Conservation (phyloP, 257 asterid species). For the Echites panduratus region DNA sequence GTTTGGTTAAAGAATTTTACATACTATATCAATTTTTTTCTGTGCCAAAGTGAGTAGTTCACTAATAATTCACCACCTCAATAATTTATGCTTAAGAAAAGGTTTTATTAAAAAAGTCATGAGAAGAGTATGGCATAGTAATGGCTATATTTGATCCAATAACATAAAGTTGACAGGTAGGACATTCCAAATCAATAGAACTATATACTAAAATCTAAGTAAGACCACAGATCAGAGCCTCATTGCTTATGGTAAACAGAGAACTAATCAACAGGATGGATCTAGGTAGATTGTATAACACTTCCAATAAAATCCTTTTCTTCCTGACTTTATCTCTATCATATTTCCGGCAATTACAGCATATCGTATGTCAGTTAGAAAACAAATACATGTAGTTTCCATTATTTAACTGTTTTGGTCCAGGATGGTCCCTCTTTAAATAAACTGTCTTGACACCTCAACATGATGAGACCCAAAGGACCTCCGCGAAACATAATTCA, state of each 20-base stretch:
- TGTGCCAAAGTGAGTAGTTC: not conserved
- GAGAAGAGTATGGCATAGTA: not conserved
- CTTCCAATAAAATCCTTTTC: not conserved
- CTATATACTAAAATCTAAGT: not conserved
- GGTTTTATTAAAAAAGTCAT: not conserved
- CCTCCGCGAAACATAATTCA: not conserved
- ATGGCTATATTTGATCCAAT: not conserved
- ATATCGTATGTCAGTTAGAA: not conserved
- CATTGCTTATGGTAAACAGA: not conserved
- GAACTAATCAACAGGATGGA: not conserved
- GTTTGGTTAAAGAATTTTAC: not conserved
- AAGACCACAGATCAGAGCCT: not conserved
- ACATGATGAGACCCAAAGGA: not conserved
- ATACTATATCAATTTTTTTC: not conserved
- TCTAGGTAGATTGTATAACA: not conserved
- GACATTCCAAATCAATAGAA: not conserved
- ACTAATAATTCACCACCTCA: not conserved
- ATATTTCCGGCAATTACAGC: not conserved
- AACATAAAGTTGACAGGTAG: not conserved
- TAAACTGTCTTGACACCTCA: not conserved
- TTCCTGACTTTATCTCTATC: too few relatives aligned
- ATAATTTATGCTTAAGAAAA: not conserved
- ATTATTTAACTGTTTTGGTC: not conserved
- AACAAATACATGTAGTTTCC: not conserved
- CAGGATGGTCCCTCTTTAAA: not conserved